Base-by-base conservation (phyloP, 331 rosid species). In the Stylosanthes scabra region DNA sequence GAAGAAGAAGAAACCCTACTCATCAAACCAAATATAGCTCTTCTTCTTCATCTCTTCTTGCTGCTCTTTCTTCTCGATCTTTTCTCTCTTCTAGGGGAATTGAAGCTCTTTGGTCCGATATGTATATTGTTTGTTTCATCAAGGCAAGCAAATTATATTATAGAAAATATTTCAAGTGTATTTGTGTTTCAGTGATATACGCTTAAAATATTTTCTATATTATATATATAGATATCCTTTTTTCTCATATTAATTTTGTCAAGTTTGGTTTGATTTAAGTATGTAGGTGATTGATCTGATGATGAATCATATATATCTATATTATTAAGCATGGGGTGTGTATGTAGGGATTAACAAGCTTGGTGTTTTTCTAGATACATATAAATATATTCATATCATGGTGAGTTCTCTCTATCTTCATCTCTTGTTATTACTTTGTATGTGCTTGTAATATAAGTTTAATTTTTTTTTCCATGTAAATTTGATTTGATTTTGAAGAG, bases 51-150 rank as follows among this genome's bases (percentile, higher is more conserved):
- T 29, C 70, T 74, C 37, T 27, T 66, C 55, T 37, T 63, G 77
- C 71, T 76, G 28, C 69, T 84, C 83, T 70, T 20, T 20, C 25
- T 20, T 86, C 87, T 31, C 37, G 37, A 31, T 34, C 39, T 88
- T 87, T 77, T 34, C 39, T 88, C 89, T 77, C 81, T 84, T 84
- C 83, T 83, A 80, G 79, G 94, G 95, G 97, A 91, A 91, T 91
- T 79, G 97, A 91, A 91, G 97, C 91, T 68, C 80, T 52, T 14
- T 59, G 97, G 97, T 91, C 97, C 97, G 97, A 90, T 34, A 34
- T 34, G 37, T 31, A 34, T 34, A 34, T 58, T 79, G 55, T 84
- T 80, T 77, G 84, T 87, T 86, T 78, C 77, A 84, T 88, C 87
- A 69, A 88, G 79, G 79, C 87, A 82, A 70, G 15, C 46, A 6